Base-by-base conservation (phyloP, 345 rosid species). In the Gossypium arboreum region DNA sequence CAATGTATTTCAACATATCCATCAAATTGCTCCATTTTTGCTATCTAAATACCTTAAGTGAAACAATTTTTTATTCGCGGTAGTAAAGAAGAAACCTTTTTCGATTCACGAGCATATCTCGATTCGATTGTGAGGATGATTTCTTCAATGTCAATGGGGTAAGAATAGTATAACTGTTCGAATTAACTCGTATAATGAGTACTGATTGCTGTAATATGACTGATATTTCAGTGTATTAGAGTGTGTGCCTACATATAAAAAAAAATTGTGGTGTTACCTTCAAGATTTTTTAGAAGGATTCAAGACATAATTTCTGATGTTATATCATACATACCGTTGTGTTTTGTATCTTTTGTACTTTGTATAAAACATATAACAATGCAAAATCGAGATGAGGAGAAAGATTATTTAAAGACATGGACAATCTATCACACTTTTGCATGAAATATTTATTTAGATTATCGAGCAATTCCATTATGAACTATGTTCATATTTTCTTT, bases 91-190 rank as follows among this genome's bases (percentile, higher is more conserved):
- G 98, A 94, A 65, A 59, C 77, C 12, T 94, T 94, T 86, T 92
- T 91, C 51, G 98, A 94, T 81, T 86, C 99, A n/a, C n/a, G 72
- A 77, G 77, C 88, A 11, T 94, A 90, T 88, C 69, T 94, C 52
- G 98, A 92, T 29, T 94, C 98, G 97, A 94, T 70, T 88, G 93
- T 16, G 99, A 94, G 52, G 97, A 93, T 62, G 99, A 94, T 80
- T 94, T 92, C 83, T 84, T 75, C 78, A 94, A 98, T n/a, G 98
- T 94, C 52, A 89, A 81, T 72, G 99, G 98, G 99, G 99, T 94
- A 82, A 78, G 94, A 47, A 73, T 41, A 20, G 64, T 51, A 22
- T 16, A 25, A 54, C 51, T 25, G 22, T 47, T 58, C 62, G n/a
- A 51, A 34, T 60, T 44, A 44, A 48, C 55, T 52, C 48, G 4